These are phyloP conservation scores for Diaporthe nobilis DNA, from an alignment of 2,329 filamentous ascomycete genomes.

Conservation along the genomic window DNA sequence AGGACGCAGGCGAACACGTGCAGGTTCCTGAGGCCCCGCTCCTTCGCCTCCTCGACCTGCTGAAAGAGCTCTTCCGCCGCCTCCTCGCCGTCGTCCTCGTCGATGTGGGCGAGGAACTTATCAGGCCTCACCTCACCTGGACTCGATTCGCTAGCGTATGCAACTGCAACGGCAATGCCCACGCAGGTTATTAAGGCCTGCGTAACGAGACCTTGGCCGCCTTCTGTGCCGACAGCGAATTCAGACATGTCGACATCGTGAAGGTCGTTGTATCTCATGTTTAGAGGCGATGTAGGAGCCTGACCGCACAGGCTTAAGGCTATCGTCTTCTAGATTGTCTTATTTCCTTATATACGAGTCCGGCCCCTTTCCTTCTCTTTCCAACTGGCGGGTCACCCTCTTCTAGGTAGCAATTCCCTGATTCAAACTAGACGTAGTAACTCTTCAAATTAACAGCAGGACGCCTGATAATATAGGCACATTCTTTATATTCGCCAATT, in stretches of 20 bases:
- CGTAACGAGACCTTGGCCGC: not conserved
- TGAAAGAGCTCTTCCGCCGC: not conserved
- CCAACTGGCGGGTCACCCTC: not conserved
- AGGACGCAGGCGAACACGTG: not conserved
- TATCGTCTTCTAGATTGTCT: not conserved
- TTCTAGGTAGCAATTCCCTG: not conserved
- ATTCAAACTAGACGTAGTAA: too few species aligned
- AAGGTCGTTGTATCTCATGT: not conserved
- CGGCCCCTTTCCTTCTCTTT: not conserved
- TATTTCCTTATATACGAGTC: not conserved
- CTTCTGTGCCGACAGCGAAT: not conserved
- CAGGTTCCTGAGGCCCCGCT: not conserved
- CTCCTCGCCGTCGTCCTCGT: not conserved
- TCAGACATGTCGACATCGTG: not conserved
- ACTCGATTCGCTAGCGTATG: not conserved
- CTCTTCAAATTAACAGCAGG: not conserved
- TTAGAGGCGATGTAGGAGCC: too few species aligned
- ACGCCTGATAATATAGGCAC: too few species aligned
- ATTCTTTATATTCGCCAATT: not conserved
- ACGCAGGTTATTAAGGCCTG: not conserved
- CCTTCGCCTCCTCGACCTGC: not conserved
- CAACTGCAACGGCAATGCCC: not conserved
- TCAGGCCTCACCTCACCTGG: not conserved
- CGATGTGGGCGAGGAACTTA: conserved; percentile 1
- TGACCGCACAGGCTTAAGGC: not conserved